These are phyloP conservation scores for Aspergillus uvarum DNA, from an alignment of 2,329 filamentous ascomycete species.

Conservation along the genomic window DNA sequence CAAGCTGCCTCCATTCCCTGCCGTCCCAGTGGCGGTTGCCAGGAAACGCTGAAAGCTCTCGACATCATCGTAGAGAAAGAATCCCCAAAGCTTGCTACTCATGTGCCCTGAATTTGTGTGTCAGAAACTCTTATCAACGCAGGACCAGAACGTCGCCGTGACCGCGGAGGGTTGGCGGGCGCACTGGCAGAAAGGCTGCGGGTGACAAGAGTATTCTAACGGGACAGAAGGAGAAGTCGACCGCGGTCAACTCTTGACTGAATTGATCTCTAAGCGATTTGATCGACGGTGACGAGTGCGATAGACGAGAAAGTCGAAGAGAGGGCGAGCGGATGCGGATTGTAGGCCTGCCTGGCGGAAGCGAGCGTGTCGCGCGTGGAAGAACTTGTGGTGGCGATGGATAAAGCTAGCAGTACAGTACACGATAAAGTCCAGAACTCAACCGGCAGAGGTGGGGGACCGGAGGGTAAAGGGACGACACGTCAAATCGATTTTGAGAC, in stretches of 20 bases:
- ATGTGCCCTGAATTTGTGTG: conserved; percentile 59
- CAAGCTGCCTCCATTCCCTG: conserved; percentile 28
- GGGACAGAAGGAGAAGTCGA: conserved; percentile 11
- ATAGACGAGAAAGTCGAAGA: not conserved
- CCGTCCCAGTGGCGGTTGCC: conserved; percentile 63
- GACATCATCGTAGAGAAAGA: conserved; percentile 96
- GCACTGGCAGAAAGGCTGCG: conserved; percentile 63
- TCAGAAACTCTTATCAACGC: conserved; percentile 52
- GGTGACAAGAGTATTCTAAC: conserved; percentile 33
- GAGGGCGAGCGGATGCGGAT: not conserved
- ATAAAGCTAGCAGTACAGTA: conserved; percentile 9
- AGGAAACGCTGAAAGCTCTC: conserved; percentile 88
- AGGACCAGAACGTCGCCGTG: conserved; percentile 80
- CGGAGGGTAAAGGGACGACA: conserved; percentile 1
- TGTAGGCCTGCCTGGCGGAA: not conserved
- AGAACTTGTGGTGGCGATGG: conserved; percentile 24
- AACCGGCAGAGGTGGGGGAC: conserved; percentile 5
- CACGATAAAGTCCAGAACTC: conserved; percentile 12
- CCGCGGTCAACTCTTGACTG: conserved; percentile 19
- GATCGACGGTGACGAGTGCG: not conserved
- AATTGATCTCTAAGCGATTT: conserved; percentile 3
- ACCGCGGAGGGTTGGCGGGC: conserved; percentile 78
- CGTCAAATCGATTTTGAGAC: conserved; percentile 5
- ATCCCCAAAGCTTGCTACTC: conserved; percentile 97
- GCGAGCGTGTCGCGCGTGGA: conserved; percentile 10